These are phyloP conservation scores for Cutaneotrichosporon sp. DNA, from an alignment of 1,284 basidiomycete genomes.

Conservation along the genomic window DNA sequence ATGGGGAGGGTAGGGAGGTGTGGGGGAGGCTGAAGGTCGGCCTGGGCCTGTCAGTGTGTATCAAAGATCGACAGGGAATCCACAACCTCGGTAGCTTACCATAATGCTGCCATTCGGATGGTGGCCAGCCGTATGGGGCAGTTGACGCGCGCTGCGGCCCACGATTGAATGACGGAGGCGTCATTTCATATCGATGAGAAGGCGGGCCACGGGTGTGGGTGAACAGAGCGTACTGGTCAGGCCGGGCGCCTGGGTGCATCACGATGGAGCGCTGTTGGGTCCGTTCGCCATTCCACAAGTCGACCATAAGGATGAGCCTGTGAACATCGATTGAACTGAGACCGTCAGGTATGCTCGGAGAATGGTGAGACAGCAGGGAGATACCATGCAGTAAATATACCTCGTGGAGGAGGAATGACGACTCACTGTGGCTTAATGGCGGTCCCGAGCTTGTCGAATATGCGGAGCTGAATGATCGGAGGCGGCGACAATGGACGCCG, in stretches of 20 bases:
- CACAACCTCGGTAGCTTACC: not conserved
- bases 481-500: conserved; percentile 83
- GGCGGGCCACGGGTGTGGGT: conserved; percentile 12
- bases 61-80: not conserved
- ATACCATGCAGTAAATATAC: too few species aligned
- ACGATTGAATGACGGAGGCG: conserved; percentile 2
- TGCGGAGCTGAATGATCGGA: conserved; percentile 57
- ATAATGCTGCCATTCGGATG: conserved; percentile 2
- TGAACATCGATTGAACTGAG: conserved; percentile 60
- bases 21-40: not conserved
- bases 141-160: not conserved
- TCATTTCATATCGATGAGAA: conserved; percentile 2
- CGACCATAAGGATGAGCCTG: conserved; percentile 80
- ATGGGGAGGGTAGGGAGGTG: conserved; percentile 3
- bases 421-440: conserved; percentile 71
- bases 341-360: not conserved
- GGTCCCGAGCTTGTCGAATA: conserved; percentile 54
- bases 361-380: too few species aligned
- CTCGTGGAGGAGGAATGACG: not conserved
- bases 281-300: conserved; percentile 77
- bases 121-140: not conserved
- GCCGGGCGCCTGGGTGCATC: conserved; percentile 59
- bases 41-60: not conserved
- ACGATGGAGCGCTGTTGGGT: conserved; percentile 78
- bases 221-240: conserved; percentile 18